Evolutionary conservation across 805 yeast genomes (phyloP), one percentile per base, ranked within the genome.

Genomic region (Yamadazyma endophytica): DNA sequence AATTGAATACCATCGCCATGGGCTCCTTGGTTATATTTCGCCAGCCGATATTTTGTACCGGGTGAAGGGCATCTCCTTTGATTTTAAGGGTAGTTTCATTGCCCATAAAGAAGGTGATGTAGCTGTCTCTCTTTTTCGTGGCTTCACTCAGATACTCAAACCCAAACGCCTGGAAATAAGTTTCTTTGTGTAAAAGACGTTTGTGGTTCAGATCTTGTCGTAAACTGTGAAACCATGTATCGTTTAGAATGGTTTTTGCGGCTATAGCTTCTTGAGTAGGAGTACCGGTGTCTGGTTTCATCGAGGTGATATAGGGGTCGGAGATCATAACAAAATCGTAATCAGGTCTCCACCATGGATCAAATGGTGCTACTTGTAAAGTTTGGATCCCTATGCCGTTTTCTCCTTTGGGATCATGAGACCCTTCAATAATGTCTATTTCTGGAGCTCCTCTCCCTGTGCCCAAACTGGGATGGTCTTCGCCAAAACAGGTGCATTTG

Each of bases 361-460:
- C 71, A 43, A 61, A 58, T 8, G 71, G 69, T 4, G 70, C 69
- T n/a, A 62, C 52, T 36, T 66, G 69, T 28, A 54, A 43, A 1
- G 72, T 61, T 40, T 65, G 71, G 9, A 67, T 49, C 11, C 48
- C 47, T 35, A 39, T 23, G 26, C 33, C 24, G 16, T 32, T 36
- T 26, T 33, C 17, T 13, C 40, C 47, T 27, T 41, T 31, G 14
- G 43, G 39, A 29, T 48, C 37, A 29, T 35, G 41, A 15, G 22
- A 32, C 13, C 47, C 53, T 35, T 52, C 56, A 21, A 49, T 34
- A 13, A 46, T 41, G 40, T 51, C 56, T 17, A 50, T 43, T 29
- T 46, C 51, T 2, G 66, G 66, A 1, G 66, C 68, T 9, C 68
- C 68, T 33, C 68, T 48, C 2, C 61, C 68, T 8, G 43, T 42